A percentile compares a stretch with the other conserved stretches of the same genome.
Evolutionary conservation across 108 stramenopile species (phyloP).

Genomic region (Cyclotella atomus): DNA sequence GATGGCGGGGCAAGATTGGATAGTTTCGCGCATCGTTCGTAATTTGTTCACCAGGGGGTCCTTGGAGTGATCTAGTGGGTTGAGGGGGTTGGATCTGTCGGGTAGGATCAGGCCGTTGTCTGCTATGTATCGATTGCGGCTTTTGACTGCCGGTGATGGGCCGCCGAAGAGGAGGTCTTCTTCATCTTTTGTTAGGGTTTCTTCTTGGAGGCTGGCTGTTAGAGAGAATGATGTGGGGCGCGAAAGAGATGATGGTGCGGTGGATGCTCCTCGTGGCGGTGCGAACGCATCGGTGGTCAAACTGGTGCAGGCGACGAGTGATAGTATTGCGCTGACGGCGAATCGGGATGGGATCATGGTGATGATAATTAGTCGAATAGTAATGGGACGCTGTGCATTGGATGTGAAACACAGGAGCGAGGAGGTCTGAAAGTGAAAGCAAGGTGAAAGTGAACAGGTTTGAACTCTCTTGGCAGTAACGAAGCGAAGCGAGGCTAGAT

Average conservation of each 20-base stretch:
- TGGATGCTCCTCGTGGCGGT: neutral
- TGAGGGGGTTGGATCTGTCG: constrained; percentile 45
- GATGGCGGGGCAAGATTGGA: constrained; percentile 67
- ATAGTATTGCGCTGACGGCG: neutral
- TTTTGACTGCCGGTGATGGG: constrained; percentile 7
- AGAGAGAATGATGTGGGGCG: neutral
- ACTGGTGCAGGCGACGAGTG: neutral
- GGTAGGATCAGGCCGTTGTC: constrained; percentile 60
- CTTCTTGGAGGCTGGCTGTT: constrained; percentile 1
- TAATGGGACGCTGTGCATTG: neutral
- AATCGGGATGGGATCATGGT: neutral
- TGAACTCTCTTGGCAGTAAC: too few species aligned
- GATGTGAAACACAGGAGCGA: neutral
- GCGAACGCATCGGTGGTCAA: neutral
- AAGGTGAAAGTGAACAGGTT: too few species aligned
- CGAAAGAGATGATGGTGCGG: neutral
- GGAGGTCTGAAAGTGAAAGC: neutral
- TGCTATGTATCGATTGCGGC: constrained; percentile 51
- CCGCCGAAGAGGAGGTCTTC: constrained; percentile 78
- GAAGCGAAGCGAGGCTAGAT: too few species aligned
- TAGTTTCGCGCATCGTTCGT: constrained; percentile 61
- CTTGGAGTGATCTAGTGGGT: constrained; percentile 66
- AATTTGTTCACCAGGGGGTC: constrained; percentile 84
- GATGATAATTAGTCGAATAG: neutral
- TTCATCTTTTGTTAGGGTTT: constrained; percentile 46